Evolutionary conservation across 2,329 filamentous ascomycete genomes (phyloP).

Genomic region (Neonectria magnoliae): DNA sequence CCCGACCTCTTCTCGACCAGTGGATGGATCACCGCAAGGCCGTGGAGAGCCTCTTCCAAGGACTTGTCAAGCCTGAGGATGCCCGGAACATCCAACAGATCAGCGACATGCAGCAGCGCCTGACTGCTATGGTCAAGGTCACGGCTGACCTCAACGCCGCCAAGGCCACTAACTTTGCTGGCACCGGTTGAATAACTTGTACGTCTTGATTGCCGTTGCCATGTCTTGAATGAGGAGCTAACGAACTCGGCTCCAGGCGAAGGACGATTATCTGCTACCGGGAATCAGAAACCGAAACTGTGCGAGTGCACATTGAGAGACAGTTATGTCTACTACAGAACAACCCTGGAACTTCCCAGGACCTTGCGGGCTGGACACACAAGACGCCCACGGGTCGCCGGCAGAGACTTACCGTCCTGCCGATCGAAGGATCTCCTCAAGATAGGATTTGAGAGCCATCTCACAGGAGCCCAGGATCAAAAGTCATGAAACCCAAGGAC

Average conservation of each 20-base stretch:
- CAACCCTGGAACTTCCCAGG: slow-evolving; percentile 36
- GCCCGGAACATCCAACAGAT: slow-evolving; percentile 65
- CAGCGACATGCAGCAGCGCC: slow-evolving; percentile 59
- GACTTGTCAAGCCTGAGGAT: slow-evolving; percentile 61
- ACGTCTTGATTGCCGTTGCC: slow-evolving; percentile 5
- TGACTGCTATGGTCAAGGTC: slow-evolving; percentile 64
- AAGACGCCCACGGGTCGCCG: slow-evolving; percentile 34
- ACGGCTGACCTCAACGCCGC: slow-evolving; percentile 43
- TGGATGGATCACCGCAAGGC: slow-evolving; percentile 72
- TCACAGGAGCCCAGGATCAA: slow-evolving; percentile 33
- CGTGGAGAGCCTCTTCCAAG: slow-evolving; percentile 67
- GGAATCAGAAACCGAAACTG: slow-evolving; percentile 29
- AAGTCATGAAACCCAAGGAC: slow-evolving; percentile 32
- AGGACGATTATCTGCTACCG: slow-evolving; percentile 40
- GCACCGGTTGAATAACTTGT: slow-evolving; percentile 47
- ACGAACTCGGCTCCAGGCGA: slow-evolving; percentile 19
- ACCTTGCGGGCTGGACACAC: slow-evolving; percentile 26
- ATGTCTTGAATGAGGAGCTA: slow-evolving; percentile 11
- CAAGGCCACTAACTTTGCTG: slow-evolving; percentile 40
- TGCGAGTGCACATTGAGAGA: slow-evolving; percentile 40
- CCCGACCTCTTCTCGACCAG: slow-evolving; percentile 59
- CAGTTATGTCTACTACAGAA: slow-evolving; percentile 37
- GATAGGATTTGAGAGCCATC: slow-evolving; percentile 31
- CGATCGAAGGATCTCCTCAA: slow-evolving; percentile 24
- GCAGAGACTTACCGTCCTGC: slow-evolving; percentile 32